Evolutionary conservation across 2,329 filamentous ascomycete genomes (phyloP).

Genomic region (Fusarium pininemorale): DNA sequence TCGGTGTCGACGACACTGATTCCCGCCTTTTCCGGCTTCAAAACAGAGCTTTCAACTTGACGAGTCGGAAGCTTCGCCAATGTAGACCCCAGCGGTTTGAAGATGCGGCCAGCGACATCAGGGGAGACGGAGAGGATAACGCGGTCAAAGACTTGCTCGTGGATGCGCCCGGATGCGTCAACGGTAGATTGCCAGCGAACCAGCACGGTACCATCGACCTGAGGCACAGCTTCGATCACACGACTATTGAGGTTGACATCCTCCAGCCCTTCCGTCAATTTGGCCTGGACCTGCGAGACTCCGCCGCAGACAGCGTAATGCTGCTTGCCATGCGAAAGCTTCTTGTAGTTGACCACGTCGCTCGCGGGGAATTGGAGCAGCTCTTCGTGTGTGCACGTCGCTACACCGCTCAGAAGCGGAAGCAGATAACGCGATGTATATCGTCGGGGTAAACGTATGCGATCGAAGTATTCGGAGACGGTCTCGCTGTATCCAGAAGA

Average conservation of each 20-base stretch:
- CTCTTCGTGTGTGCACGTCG: constrained; percentile 62
- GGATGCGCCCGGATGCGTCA: constrained; percentile 10
- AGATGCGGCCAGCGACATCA: constrained; percentile 60
- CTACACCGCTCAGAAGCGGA: constrained; percentile 63
- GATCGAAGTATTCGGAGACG: constrained; percentile 57
- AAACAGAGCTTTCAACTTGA: constrained; percentile 58
- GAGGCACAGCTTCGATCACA: constrained; percentile 49
- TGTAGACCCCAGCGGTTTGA: constrained; percentile 50
- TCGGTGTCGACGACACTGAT: constrained; percentile 8
- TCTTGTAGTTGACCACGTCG: constrained; percentile 62
- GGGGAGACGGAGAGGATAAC: constrained; percentile 66
- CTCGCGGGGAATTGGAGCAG: constrained; percentile 62
- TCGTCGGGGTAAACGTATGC: constrained; percentile 59
- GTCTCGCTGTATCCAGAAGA: constrained; percentile 49
- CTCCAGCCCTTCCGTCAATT: constrained; percentile 51
- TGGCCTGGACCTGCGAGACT: constrained; percentile 59
- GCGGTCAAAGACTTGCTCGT: constrained; percentile 57
- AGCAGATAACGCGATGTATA: constrained; percentile 62
- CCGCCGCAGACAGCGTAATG: constrained; percentile 62
- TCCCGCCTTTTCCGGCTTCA: constrained; percentile 18
- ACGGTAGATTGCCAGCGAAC: constrained; percentile 48
- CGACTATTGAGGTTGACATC: constrained; percentile 52
- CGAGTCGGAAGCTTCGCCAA: constrained; percentile 58
- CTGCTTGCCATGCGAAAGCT: constrained; percentile 54
- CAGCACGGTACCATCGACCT: constrained; percentile 31